phyloP scores from a whole-genome alignment of 371 early-diverging fungal genomes.

The Mucor saturninus region DNA sequence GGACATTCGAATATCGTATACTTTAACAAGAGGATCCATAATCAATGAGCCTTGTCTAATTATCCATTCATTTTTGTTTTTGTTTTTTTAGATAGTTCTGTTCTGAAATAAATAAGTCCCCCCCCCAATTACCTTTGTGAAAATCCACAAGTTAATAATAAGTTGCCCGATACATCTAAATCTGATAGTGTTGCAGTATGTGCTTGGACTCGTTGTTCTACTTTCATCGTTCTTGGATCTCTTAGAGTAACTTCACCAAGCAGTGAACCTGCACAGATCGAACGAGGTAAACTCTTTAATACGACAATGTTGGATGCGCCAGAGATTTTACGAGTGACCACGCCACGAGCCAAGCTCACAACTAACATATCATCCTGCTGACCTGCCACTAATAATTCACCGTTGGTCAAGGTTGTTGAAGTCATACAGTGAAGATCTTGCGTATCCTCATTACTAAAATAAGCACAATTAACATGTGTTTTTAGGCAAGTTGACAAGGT shows the following conservation, averaged over 20 bases:
- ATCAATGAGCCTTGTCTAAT: constrained; percentile 62
- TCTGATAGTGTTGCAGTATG: constrained; percentile 80
- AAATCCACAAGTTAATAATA: constrained; percentile 81
- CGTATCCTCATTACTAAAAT: constrained; percentile 56
- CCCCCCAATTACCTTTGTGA: constrained; percentile 56
- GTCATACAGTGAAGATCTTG: constrained; percentile 73
- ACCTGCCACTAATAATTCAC: constrained; percentile 72
- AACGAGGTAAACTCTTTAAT: constrained; percentile 66
- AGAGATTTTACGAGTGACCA: constrained; percentile 52
- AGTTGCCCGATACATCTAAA: constrained; percentile 77
- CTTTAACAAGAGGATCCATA: constrained; percentile 80
- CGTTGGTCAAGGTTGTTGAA: constrained; percentile 63
- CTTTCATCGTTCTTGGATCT: constrained; percentile 72
- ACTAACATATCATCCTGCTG: constrained; percentile 66
- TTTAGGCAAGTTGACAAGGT: background rate
- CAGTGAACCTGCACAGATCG: constrained; percentile 74
- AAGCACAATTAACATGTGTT: background rate
- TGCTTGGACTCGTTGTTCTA: constrained; percentile 74
- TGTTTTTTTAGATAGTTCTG: too few relatives aligned
- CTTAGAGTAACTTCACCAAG: constrained; percentile 70
- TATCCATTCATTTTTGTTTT: background rate
- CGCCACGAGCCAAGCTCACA: constrained; percentile 72
- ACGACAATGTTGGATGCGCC: constrained; percentile 66
- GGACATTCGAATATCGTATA: constrained; percentile 82
- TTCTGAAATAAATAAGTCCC: background rate